Evolutionary conservation across 257 asterid species (phyloP).

Genomic region (Salvia rosmarinus): DNA sequence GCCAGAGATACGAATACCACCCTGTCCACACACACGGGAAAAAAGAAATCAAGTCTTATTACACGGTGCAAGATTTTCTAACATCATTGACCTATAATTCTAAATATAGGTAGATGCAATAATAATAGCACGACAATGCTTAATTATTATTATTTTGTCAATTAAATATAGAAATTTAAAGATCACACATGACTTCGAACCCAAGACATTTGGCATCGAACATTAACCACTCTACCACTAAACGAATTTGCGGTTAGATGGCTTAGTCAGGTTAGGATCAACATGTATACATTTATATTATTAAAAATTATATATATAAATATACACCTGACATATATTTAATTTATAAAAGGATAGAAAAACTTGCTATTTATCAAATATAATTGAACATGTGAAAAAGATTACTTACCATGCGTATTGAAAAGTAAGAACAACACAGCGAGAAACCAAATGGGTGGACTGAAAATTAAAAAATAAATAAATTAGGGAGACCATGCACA

Average conservation of each 20-base stretch:
- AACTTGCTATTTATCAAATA: not conserved
- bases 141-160: too few relatives aligned
- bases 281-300: too few relatives aligned
- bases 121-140: not conserved
- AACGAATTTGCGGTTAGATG: too few relatives aligned
- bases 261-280: too few relatives aligned
- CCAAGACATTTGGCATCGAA: too few relatives aligned
- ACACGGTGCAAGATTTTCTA: not conserved
- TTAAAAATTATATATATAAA: too few relatives aligned
- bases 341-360: too few relatives aligned
- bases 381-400: too few relatives aligned
- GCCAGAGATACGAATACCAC: constrained; percentile 86
- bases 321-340: too few relatives aligned
- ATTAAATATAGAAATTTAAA: too few relatives aligned
- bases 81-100: not conserved
- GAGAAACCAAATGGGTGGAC: constrained; percentile 83
- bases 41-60: not conserved
- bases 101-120: not conserved
- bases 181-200: too few relatives aligned
- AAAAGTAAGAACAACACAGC: constrained; percentile 84
- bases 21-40: constrained; percentile 49
- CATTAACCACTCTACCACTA: too few relatives aligned
- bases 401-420: constrained; percentile 85
- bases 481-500: not conserved
- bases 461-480: constrained; percentile 32